Evolutionary conservation across 805 yeast species (phyloP).

Genomic region (Candida oleophila): DNA sequence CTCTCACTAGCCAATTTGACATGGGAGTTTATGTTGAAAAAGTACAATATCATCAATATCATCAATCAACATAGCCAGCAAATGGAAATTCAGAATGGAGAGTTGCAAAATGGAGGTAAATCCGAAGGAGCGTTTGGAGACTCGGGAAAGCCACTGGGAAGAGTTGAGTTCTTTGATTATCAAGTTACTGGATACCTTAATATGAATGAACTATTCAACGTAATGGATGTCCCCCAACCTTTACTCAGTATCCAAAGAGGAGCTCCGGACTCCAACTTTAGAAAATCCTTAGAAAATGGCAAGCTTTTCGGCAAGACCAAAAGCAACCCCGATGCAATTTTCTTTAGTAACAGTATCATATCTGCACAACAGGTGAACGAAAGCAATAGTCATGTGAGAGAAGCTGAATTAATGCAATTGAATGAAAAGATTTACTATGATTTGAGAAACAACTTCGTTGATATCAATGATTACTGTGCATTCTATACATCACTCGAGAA

Average conservation of each 20-base stretch:
- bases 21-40: slow-evolving; percentile 43
- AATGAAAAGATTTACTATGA: slow-evolving; percentile 40
- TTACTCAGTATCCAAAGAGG: slow-evolving; percentile 1
- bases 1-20: slow-evolving; percentile 39
- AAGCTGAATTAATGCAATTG: slow-evolving; percentile 30
- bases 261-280: not conserved
- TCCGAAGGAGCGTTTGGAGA: not conserved
- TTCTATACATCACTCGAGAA: slow-evolving; percentile 42
- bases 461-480: slow-evolving; percentile 44
- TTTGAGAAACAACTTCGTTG: slow-evolving; percentile 42
- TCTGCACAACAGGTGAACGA: slow-evolving; percentile 2
- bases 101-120: not conserved
- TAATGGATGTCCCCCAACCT: slow-evolving; percentile 46
- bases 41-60: slow-evolving; percentile 28
- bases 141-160: slow-evolving; percentile 8
- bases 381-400: slow-evolving; percentile 10
- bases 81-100: slow-evolving; percentile 8
- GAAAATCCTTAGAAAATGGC: slow-evolving; percentile 5
- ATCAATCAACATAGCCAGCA: slow-evolving; percentile 20
- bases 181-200: slow-evolving; percentile 39
- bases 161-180: slow-evolving; percentile 38
- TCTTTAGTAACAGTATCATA: slow-evolving; percentile 4
- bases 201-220: slow-evolving; percentile 39
- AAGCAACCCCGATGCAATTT: not conserved
- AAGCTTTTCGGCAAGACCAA: slow-evolving; percentile 1